Conservation (phyloP, 768 basidiomycete species). For the Rhodocollybia butyracea region DNA sequence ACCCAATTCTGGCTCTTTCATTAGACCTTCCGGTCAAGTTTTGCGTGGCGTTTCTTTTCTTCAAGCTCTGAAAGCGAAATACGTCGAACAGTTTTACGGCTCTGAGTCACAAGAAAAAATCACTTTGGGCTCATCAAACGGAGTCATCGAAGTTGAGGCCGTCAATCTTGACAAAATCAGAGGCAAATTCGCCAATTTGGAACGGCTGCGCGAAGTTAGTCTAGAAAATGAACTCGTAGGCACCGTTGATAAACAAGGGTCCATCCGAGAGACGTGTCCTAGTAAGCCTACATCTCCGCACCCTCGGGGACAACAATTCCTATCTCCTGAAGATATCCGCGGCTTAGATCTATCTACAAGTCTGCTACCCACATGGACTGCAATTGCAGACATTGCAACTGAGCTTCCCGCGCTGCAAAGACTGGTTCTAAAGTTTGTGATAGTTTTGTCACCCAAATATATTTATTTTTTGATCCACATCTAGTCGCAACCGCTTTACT, state of each 20-base stretch:
- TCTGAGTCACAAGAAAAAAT: conserved; percentile 55
- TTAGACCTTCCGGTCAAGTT: conserved; percentile 61
- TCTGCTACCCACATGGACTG: conserved; percentile 70
- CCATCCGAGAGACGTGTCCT: conserved; percentile 57
- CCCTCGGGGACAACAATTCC: conserved; percentile 8
- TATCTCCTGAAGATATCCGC: conserved; percentile 56
- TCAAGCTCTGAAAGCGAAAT: conserved; percentile 71
- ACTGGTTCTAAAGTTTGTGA: conserved; percentile 76
- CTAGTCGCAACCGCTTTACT: conserved; percentile 66
- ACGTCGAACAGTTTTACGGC: conserved; percentile 63
- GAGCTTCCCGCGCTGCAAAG: conserved; percentile 62
- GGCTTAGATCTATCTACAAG: conserved; percentile 79
- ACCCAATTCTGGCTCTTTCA: conserved; percentile 71
- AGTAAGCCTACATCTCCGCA: conserved; percentile 45
- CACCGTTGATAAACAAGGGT: conserved; percentile 42
- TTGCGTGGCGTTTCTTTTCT: conserved; percentile 70
- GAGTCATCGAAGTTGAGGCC: conserved; percentile 83
- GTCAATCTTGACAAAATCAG: conserved; percentile 79
- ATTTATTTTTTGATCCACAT: conserved; percentile 15
- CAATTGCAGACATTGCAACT: conserved; percentile 56
- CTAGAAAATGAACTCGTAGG: conserved; percentile 69
- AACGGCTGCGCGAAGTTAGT: conserved; percentile 73
- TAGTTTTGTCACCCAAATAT: conserved; percentile 8
- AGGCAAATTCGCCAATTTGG: conserved; percentile 61
- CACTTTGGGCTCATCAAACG: conserved; percentile 76